Base-by-base conservation (phyloP, 805 yeast genomes). In the Lachancea lanzarotensis region DNA sequence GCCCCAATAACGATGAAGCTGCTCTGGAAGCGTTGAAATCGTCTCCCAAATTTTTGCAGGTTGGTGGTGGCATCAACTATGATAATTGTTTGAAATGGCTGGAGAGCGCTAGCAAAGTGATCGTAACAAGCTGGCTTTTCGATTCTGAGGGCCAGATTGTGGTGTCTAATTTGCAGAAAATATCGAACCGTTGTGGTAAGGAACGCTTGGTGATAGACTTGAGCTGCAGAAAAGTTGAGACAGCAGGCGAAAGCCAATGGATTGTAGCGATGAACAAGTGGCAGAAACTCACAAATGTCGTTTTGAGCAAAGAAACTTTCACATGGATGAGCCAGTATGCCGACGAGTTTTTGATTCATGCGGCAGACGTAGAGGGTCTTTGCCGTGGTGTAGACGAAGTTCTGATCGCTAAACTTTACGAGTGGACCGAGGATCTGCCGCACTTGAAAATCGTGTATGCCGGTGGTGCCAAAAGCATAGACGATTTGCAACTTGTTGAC, bases 301-400 rank as follows among this genome's bases (percentile, higher is more conserved):
- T 68, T 45, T 69, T 93, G 43, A 70, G 70, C 40, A 61, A 64
- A 40, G 75, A 74, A 20, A 74, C 84, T 22, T 74, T 93, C 47
- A 60, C 55, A 3, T 48, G 64, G 38, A 71, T 93, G 33, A 66
- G 82, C 8, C 45, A 70, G 40, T 86, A 82, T 65, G 87, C 97
- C 56, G 75, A 79, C 51, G 98, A 93, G 66, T 86, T 91, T 58
- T 68, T 93, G 43, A 82, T 93, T 15, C 99, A 93, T 67, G 98
- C 98, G 2, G 99, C 98, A 0, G 98, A 93, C 65, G 98, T 93
- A 2, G 99, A 93, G 66, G 99, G 99, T 0, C 71, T 93, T 15
- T 93, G 98, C 62, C 75, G 79, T 35, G 99, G 99, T 0, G 85
- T 93, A 29, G 99, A 93, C 58, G 81, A 81, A 58, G 76, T 79